These are phyloP conservation scores for Metschnikowia baotianmanensis DNA, from an alignment of 805 yeast species.

Conservation along the genomic window DNA sequence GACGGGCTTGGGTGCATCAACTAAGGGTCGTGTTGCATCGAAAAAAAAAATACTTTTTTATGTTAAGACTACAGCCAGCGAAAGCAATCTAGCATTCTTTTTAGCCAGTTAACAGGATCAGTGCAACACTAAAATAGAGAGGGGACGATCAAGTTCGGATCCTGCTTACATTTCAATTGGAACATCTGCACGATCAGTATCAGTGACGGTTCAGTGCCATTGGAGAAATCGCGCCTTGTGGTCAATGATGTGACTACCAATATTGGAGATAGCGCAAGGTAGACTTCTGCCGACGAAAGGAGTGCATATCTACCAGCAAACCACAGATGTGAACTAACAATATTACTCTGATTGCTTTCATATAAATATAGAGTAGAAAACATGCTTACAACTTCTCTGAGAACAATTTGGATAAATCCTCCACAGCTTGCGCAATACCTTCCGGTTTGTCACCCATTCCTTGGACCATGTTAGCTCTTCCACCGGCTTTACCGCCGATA, in stretches of 20 bases:
- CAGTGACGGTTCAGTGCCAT: constrained; percentile 41
- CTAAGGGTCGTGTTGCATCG: constrained; percentile 24
- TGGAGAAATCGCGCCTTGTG: constrained; percentile 36
- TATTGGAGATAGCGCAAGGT: constrained; percentile 51
- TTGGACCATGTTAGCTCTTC: constrained; percentile 93
- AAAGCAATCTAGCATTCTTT: constrained; percentile 67
- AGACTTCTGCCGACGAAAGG: constrained; percentile 55
- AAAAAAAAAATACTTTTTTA: constrained; percentile 43
- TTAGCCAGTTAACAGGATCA: constrained; percentile 50
- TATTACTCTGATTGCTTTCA: neutral
- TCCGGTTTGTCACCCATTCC: constrained; percentile 89
- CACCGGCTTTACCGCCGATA: constrained; percentile 98
- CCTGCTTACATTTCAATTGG: constrained; percentile 76
- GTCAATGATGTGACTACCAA: constrained; percentile 46
- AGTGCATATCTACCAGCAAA: constrained; percentile 35
- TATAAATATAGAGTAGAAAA: neutral
- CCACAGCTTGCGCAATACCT: constrained; percentile 71
- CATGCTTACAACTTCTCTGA: constrained; percentile 49
- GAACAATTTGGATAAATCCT: constrained; percentile 61
- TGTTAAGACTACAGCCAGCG: constrained; percentile 60
- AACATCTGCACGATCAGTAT: constrained; percentile 70
- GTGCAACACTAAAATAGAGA: constrained; percentile 29
- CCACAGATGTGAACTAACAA: constrained; percentile 8
- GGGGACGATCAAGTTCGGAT: constrained; percentile 63
- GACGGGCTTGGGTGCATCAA: constrained; percentile 39